Evolutionary conservation across 805 yeast species (phyloP).

Genomic region (Tetrapisispora phaffii): DNA sequence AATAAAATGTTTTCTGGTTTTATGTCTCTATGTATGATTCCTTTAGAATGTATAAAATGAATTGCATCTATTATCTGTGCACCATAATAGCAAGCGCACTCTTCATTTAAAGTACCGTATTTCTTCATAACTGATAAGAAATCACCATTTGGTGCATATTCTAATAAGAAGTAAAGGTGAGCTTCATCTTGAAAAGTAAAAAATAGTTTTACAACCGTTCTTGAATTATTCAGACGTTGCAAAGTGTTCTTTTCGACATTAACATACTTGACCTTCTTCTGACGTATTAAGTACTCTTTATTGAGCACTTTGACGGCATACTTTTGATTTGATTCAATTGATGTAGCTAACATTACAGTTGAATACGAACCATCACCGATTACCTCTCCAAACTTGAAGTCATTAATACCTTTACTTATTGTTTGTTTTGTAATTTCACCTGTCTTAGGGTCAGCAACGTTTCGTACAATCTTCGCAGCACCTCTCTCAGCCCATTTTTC

Average conservation of each 20-base stretch:
- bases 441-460: slow-evolving; percentile 32
- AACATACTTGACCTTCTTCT: slow-evolving; percentile 76
- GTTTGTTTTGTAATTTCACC: slow-evolving; percentile 46
- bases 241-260: slow-evolving; percentile 75
- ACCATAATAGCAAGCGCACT: slow-evolving; percentile 54
- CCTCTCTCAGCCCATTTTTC: slow-evolving; percentile 50
- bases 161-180: slow-evolving; percentile 63
- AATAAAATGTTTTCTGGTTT: slow-evolving; percentile 75
- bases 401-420: slow-evolving; percentile 55
- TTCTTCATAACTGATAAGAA: slow-evolving; percentile 56
- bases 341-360: slow-evolving; percentile 80
- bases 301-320: slow-evolving; percentile 72
- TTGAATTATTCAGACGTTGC: slow-evolving; percentile 50
- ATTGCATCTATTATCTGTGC: slow-evolving; percentile 71
- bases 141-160: slow-evolving; percentile 76
- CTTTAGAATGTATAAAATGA: slow-evolving; percentile 60
- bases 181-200: slow-evolving; percentile 74
- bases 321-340: slow-evolving; percentile 59
- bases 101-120: slow-evolving; percentile 62
- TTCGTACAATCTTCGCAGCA: slow-evolving; percentile 46
- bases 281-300: slow-evolving; percentile 68
- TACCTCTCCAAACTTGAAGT: slow-evolving; percentile 78
- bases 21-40: slow-evolving; percentile 71
- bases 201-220: slow-evolving; percentile 57
- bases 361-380: slow-evolving; percentile 96